Base-by-base conservation (phyloP, 1,139 yeast genomes). In the Yamadazyma blattariae region DNA sequence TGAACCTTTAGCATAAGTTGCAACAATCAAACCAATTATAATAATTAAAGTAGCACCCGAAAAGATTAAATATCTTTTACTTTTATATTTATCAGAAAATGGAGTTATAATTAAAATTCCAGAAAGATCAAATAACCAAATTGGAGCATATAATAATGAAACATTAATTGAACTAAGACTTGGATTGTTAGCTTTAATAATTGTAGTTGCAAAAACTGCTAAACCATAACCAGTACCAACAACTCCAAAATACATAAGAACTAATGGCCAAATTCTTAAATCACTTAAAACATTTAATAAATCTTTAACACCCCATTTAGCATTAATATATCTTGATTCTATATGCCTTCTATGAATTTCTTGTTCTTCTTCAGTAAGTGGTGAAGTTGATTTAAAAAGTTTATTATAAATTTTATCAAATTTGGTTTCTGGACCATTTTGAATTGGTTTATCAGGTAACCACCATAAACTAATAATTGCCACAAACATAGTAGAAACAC, bases 191-290 rank as follows among this genome's bases (percentile, higher is more conserved):
- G 74, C 74, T 34, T 72, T 61, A 47, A 87, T 82, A 45, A 87
- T 80, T n/a, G 94, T 80, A 4, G 95, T 81, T 2, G 92, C 96
- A 60, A 83, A 87, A 14, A 83, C 92, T 15, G 90, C 89, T 38
- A 87, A 66, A 13, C 95, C 96, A 53, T 74, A 81, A 1, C 96
- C 96, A 13, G 88, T 79, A 30, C 96, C 96, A 14, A 87, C 96
- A 12, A 84, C 95, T 7, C 96, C 96, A 59, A 87, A 88, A 59
- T 87, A 87, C 96, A 87, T 87, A 62, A 87, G 68, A 33, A 85
- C 67, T 41, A 87, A 60, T 1, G 95, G 94, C 92, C 92, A 86
- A 30, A 83, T 68, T 46, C 94, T 70, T 30, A 72, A 51, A 54
- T 87, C 95, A 19, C 69, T 52, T 20, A 85, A 51, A 32, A 87